Conservation (phyloP, 306 rosid species). For the Heteromeles arbutifolia region DNA sequence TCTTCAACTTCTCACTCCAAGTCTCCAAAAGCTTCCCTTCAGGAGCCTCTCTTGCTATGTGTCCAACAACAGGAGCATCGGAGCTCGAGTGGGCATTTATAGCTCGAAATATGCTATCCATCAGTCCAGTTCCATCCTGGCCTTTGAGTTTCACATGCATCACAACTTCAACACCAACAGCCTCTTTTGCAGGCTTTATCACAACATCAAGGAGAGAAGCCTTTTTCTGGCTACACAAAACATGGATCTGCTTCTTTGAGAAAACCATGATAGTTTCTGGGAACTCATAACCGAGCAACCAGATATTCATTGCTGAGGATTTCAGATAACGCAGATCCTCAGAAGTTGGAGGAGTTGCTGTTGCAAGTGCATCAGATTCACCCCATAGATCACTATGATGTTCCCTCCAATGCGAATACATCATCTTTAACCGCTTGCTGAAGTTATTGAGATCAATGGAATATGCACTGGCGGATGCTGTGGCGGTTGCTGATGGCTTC, state of each 20-base stretch:
- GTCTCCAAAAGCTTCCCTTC: conserved; percentile 34
- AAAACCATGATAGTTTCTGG: conserved; percentile 33
- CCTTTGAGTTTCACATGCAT: conserved; percentile 24
- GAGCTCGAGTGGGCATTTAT: conserved; percentile 18
- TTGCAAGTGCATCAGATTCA: conserved; percentile 13
- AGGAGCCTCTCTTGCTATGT: conserved; percentile 28
- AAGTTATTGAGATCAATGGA: conserved; percentile 20
- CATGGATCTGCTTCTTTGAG: conserved; percentile 30
- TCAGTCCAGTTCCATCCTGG: conserved; percentile 19
- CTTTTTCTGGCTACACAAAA: conserved; percentile 35
- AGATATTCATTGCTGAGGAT: conserved; percentile 27
- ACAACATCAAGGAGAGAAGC: conserved; percentile 21
- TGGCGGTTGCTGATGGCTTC: conserved; percentile 12
- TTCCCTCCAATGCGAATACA: conserved; percentile 23
- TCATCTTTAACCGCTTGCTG: conserved; percentile 17
- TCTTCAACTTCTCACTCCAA: conserved; percentile 27
- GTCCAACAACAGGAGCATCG: conserved; percentile 13
- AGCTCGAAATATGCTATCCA: conserved; percentile 18
- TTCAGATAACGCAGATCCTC: conserved; percentile 36
- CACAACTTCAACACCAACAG: conserved; percentile 23
- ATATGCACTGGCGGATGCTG: conserved; percentile 3
- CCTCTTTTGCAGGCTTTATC: conserved; percentile 26
- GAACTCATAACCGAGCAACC: conserved; percentile 31
- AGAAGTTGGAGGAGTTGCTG: conserved; percentile 31
- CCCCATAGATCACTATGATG: conserved; percentile 18